These are phyloP conservation scores for Solanum chacoense DNA, from an alignment of 305 asterid genomes.

Conservation along the genomic window DNA sequence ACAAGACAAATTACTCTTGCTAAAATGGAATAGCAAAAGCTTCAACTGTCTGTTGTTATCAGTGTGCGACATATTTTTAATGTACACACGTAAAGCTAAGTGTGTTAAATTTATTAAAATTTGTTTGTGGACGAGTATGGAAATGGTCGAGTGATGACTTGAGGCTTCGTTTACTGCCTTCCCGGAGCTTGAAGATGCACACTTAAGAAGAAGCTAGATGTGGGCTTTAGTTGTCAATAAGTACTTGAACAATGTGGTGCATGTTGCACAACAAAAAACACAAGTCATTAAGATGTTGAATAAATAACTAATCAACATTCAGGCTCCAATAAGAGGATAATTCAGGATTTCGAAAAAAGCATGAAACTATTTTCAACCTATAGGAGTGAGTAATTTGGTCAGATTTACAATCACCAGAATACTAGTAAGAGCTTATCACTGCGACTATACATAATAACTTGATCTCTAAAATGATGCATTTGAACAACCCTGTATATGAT, in stretches of 20 bases:
- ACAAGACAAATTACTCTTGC: not conserved
- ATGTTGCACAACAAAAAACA: not conserved
- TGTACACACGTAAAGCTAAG: not conserved
- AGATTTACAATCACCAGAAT: conserved; percentile 4
- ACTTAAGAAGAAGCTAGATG: not conserved
- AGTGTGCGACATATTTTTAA: not conserved
- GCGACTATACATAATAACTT: not conserved
- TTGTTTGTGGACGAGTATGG: not conserved
- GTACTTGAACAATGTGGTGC: not conserved
- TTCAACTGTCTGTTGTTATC: not conserved
- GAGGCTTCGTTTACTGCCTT: not conserved
- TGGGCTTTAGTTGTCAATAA: not conserved
- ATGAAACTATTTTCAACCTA: not conserved
- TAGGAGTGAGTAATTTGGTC: not conserved
- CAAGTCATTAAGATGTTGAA: not conserved
- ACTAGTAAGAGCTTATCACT: not conserved
- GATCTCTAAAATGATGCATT: not conserved
- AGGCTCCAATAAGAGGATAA: not conserved
- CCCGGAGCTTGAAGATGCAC: not conserved
- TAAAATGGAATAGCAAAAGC: not conserved
- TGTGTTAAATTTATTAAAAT: not conserved
- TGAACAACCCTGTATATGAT: not conserved
- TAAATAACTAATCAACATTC: not conserved
- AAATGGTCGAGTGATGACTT: not conserved
- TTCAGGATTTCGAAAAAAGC: not conserved